Percentiles rank a stretch among this genome's conserved stretches.
Conservation (phyloP, 2,329 filamentous ascomycete species). For the Ascochyta lentis region DNA sequence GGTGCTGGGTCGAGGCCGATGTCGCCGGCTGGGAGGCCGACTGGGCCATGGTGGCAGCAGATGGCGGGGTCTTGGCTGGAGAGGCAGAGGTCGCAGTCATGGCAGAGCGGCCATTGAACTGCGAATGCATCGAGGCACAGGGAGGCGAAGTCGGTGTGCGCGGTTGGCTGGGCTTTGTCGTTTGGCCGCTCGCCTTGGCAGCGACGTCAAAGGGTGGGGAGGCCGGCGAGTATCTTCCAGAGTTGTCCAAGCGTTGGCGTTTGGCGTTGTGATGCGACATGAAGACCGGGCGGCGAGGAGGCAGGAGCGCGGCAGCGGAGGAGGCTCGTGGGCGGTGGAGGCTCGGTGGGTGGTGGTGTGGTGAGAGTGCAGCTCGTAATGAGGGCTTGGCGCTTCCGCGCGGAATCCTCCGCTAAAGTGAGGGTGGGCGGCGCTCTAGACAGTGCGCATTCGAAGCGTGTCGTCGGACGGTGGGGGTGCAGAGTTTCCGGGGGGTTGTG, state of each 20-base stretch:
- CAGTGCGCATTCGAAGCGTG: conserved; percentile 39
- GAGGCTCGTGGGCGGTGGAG: conserved; percentile 21
- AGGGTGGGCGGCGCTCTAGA: conserved; percentile 32
- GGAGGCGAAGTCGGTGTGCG: conserved; percentile 58
- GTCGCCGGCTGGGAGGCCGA: conserved; percentile 43
- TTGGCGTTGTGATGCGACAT: conserved; percentile 49
- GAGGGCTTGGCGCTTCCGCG: conserved; percentile 39
- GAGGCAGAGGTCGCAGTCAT: conserved; percentile 34
- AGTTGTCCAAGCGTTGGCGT: conserved; percentile 49
- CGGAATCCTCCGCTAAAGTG: conserved; percentile 40
- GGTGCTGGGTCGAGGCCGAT: conserved; percentile 39
- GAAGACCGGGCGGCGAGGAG: conserved; percentile 23
- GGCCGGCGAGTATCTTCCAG: conserved; percentile 54
- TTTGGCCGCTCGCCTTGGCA: conserved; percentile 44
- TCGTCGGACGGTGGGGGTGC: conserved; percentile 15
- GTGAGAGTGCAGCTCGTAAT: conserved; percentile 29
- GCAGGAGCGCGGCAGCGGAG: conserved; percentile 16
- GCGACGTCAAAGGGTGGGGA: conserved; percentile 52
- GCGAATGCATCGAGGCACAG: conserved; percentile 56
- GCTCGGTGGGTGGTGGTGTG: conserved; percentile 27
- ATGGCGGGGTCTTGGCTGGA: conserved; percentile 51
- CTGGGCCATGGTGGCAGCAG: conserved; percentile 50
- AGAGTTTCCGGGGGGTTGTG: conserved; percentile 7
- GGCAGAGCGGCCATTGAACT: conserved; percentile 46
- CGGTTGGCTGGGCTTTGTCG: conserved; percentile 53